Evolutionary conservation across 2,329 filamentous ascomycete genomes (phyloP), one percentile per base, ranked within the genome.

Genomic region (Aspergillus clavatus): DNA sequence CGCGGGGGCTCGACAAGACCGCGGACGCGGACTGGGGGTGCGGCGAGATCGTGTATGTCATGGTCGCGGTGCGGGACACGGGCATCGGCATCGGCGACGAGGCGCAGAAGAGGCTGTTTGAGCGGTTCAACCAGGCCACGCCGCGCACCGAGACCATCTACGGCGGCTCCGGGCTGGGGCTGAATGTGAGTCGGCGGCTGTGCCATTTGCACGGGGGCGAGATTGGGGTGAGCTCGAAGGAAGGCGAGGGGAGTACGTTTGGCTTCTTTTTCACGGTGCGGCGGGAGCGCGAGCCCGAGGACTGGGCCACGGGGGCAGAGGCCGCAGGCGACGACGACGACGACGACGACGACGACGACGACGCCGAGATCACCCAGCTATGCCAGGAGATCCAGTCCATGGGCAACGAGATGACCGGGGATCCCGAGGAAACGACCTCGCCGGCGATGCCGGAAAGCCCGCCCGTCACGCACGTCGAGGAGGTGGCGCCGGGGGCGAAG

Each of bases 131-230:
- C 5, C 87, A 91, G 66, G 85, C 86, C 0, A 87, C 81, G 18
- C 83, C 85, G 1, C 80, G 81, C 40, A 89, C 86, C 0, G 86
- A 89, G 53, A 81, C 88, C 12, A 81, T 87, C 54, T 89, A 91
- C 53, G 87, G 87, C 18, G 87, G 87, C 0, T 87, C 83, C 0
- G 87, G 87, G 0, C 74, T 93, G 1, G 87, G 87, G 0, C 72
- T 91, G 0, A 91, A 89, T 63, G 90, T 91, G 52, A 87, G 83
- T 28, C 78, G 86, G 19, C 80, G 87, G 43, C 74, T 93, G n/a
- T 87, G 86, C 0, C 87, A 91, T 60, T 71, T 91, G 8, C 86
- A 90, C 61, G 86, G 86, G 16, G 87, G 87, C 3, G 82, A 87
- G 48, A 89, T 93, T 38, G 87, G 86, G 2, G 83, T 91, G 0